Evolutionary conservation across 352 stramenopile genomes (phyloP), one percentile per base, ranked within the genome.

Genomic region (Phytophthora europaea): DNA sequence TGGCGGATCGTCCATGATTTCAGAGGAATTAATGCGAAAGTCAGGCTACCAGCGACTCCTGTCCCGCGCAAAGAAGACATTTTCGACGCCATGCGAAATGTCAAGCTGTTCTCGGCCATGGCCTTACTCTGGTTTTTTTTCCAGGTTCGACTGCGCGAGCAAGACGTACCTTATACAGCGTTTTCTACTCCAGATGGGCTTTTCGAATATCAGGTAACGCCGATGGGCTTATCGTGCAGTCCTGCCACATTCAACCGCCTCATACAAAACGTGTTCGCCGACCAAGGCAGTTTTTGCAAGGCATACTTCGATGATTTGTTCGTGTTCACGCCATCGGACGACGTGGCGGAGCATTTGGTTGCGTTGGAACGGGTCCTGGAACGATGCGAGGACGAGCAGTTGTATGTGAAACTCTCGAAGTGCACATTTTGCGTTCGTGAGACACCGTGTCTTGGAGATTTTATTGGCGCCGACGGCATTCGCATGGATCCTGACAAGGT

Each of bases 301-400:
- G 43, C 57, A 16, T 65, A 55, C 43, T 65, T 55, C 26, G 43
- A 65, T 22, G 58, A 65, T 45, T 33, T 55, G 40, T 65, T 65
- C 28, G 45, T 65, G 3, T 57, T 55, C 58, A 65, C 45, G 18
- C 10, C 26, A n/a, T 65, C 43, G 4, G 13, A 65, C 18, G 45
- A 65, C n/a, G 26, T 65, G 28, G 34, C 36, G 3, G 28, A 65
- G 2, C 28, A 45, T 22, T 40, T 65, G 31, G 58, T 16, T 15
- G 58, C 45, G 8, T 48, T 65, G 31, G 58, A 57, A 34, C 20
- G 45, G 28, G 28, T 65, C 1, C 26, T 65, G 6, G 34, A 47
- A 28, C 20, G 59, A 4, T 57, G 40, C 59, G 48, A 65, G 20
- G 8, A 48, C 2, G 45, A 56, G 31, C 22, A 57, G 16, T 16